phyloP scores from a whole-genome alignment of 768 basidiomycete genomes.

The Mycena floridula region DNA sequence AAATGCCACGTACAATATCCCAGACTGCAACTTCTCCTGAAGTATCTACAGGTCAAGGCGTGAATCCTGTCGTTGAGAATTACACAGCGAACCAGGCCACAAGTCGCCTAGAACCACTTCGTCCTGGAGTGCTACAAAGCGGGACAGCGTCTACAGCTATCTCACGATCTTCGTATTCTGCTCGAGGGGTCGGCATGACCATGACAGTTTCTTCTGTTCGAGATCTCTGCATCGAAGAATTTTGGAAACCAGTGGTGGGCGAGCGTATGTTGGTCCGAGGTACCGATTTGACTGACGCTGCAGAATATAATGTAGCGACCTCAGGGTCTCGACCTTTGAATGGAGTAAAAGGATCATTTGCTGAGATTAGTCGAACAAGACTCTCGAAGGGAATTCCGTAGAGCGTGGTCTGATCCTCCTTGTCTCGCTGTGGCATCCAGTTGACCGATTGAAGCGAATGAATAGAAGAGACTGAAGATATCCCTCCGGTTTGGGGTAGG shows the following conservation, averaged over 20 bases:
- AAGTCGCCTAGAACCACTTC: constrained; percentile 66
- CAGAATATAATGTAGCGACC: constrained; percentile 82
- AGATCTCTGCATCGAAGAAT: constrained; percentile 22
- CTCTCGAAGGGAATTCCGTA: constrained; percentile 68
- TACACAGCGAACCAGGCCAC: constrained; percentile 77
- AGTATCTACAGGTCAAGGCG: constrained; percentile 86
- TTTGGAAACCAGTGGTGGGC: constrained; percentile 23
- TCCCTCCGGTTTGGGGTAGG: background rate
- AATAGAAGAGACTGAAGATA: constrained; percentile 18
- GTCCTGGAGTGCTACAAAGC: constrained; percentile 48
- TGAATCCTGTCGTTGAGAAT: constrained; percentile 87
- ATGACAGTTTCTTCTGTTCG: constrained; percentile 33
- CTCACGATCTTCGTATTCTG: constrained; percentile 66
- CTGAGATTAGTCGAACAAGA: constrained; percentile 62
- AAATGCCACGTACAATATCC: constrained; percentile 79
- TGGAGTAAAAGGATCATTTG: constrained; percentile 54
- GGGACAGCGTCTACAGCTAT: constrained; percentile 73
- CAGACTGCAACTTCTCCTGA: constrained; percentile 85
- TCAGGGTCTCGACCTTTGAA: constrained; percentile 61
- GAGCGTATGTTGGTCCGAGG: constrained; percentile 33
- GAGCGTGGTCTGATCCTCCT: constrained; percentile 29
- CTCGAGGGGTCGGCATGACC: constrained; percentile 32
- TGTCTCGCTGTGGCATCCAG: constrained; percentile 15
- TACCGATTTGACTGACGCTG: constrained; percentile 72
- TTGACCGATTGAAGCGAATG: constrained; percentile 29